These are phyloP conservation scores for Exophiala phaeomuriformis DNA, from an alignment of 2,329 filamentous ascomycete species.

Conservation along the genomic window DNA sequence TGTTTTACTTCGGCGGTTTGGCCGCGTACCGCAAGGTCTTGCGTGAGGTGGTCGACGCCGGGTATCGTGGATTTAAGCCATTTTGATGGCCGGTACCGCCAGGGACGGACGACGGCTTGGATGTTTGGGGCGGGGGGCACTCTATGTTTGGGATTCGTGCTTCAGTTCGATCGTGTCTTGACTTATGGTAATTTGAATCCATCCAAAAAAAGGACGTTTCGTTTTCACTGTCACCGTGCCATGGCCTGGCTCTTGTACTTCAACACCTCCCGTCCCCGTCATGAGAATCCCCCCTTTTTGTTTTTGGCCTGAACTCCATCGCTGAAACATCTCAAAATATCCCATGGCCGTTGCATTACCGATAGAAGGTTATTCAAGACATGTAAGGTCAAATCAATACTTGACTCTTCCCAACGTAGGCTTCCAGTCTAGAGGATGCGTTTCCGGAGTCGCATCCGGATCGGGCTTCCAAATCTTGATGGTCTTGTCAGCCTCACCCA, in stretches of 20 bases:
- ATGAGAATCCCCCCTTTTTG: not conserved
- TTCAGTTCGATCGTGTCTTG: not conserved
- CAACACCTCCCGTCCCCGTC: not conserved
- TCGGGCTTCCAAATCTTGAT: constrained; percentile 98
- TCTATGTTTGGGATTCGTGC: not conserved
- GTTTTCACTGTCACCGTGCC: not conserved
- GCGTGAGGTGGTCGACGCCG: not conserved
- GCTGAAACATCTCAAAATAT: constrained; percentile 4
- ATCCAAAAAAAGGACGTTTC: too few relatives aligned
- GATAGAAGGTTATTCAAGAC: not conserved
- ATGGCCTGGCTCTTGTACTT: not conserved
- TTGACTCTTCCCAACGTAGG: constrained; percentile 71
- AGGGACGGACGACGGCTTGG: not conserved
- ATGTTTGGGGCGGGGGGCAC: not conserved
- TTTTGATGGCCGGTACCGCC: not conserved
- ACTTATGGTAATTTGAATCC: too few relatives aligned
- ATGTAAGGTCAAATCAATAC: constrained; percentile 43
- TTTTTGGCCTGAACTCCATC: constrained; percentile 9
- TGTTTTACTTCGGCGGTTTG: constrained; percentile 20
- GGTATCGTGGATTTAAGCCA: constrained; percentile 2
- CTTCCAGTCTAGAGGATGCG: constrained; percentile 88
- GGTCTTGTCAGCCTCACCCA: constrained; percentile 94
- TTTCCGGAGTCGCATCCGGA: constrained; percentile 80
- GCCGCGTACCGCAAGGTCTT: constrained; percentile 3
- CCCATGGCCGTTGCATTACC: not conserved